Percentiles rank a stretch among this genome's conserved stretches.
phyloP scores from a whole-genome alignment of 495 filamentous ascomycete species.

The Hyaloscypha variabilis region DNA sequence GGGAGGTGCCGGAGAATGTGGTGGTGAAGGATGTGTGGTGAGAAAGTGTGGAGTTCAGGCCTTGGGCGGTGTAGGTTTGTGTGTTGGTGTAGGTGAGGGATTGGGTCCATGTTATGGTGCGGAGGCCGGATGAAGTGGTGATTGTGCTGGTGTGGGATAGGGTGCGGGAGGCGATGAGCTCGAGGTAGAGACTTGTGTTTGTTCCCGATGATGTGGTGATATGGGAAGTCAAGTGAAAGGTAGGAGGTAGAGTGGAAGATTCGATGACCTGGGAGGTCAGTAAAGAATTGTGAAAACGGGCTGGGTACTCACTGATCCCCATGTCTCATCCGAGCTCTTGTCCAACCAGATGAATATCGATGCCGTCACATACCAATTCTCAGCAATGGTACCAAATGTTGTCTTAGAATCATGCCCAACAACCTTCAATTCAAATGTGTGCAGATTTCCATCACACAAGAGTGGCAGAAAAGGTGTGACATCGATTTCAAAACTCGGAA shows the following conservation, averaged over 20 bases:
- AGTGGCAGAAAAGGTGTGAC: slow-evolving; percentile 53
- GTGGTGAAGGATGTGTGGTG: slow-evolving; percentile 13
- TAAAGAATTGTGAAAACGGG: background rate
- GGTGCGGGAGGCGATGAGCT: slow-evolving; percentile 3
- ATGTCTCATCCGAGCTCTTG: slow-evolving; percentile 23
- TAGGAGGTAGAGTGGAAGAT: background rate
- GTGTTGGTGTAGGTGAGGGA: slow-evolving; percentile 14
- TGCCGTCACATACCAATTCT: slow-evolving; percentile 79
- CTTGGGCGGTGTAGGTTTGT: slow-evolving; percentile 10
- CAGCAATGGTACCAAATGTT: slow-evolving; percentile 50
- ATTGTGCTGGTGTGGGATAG: slow-evolving; percentile 16
- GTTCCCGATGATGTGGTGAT: slow-evolving; percentile 1
- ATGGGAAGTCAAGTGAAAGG: background rate
- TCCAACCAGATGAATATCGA: slow-evolving; percentile 77
- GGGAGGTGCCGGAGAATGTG: background rate
- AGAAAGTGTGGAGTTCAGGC: slow-evolving; percentile 8
- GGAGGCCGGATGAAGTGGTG: slow-evolving; percentile 11
- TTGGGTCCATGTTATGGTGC: slow-evolving; percentile 8
- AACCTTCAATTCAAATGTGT: slow-evolving; percentile 23
- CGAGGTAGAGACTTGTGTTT: slow-evolving; percentile 11
- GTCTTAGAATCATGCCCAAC: slow-evolving; percentile 16
- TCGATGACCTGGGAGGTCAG: background rate
- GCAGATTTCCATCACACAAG: slow-evolving; percentile 25
- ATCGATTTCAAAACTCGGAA: slow-evolving; percentile 69
- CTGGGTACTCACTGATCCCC: background rate